phyloP scores from a whole-genome alignment of 2,329 filamentous ascomycete species.

The Ascochyta koolunga region DNA sequence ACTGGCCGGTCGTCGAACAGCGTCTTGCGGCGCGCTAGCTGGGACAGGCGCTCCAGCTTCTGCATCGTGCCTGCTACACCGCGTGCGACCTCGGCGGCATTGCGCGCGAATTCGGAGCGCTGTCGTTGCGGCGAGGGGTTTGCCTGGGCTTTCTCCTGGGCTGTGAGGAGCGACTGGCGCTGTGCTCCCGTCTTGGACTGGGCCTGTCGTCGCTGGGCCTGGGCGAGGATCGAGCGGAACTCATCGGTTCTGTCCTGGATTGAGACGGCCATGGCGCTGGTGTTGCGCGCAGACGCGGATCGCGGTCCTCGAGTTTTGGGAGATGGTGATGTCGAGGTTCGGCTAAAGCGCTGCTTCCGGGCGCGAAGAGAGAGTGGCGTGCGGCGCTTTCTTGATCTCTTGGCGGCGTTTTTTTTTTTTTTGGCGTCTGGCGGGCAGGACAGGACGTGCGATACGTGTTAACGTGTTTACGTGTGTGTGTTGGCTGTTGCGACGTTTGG shows the following conservation, averaged over 20 bases:
- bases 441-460: neutral
- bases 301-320: neutral
- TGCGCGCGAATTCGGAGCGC: slow-evolving; percentile 89
- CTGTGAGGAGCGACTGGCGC: slow-evolving; percentile 78
- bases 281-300: slow-evolving; percentile 1
- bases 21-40: slow-evolving; percentile 93
- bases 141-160: slow-evolving; percentile 65
- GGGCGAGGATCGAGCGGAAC: slow-evolving; percentile 88
- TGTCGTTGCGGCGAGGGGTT: slow-evolving; percentile 59
- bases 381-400: neutral
- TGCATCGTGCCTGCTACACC: slow-evolving; percentile 92
- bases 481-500: slow-evolving; percentile 6
- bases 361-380: slow-evolving; percentile 8
- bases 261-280: slow-evolving; percentile 63
- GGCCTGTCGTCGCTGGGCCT: slow-evolving; percentile 81
- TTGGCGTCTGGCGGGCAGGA: neutral
- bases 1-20: slow-evolving; percentile 96
- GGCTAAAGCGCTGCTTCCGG: slow-evolving; percentile 6
- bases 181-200: slow-evolving; percentile 78
- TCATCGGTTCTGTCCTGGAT: slow-evolving; percentile 97
- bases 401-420: neutral
- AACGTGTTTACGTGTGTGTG: too few species aligned
- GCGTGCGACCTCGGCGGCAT: slow-evolving; percentile 88
- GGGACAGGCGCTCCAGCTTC: slow-evolving; percentile 90
- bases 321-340: neutral